phyloP scores from a whole-genome alignment of 2,329 filamentous ascomycete species.

The Fusarium torulosum region DNA sequence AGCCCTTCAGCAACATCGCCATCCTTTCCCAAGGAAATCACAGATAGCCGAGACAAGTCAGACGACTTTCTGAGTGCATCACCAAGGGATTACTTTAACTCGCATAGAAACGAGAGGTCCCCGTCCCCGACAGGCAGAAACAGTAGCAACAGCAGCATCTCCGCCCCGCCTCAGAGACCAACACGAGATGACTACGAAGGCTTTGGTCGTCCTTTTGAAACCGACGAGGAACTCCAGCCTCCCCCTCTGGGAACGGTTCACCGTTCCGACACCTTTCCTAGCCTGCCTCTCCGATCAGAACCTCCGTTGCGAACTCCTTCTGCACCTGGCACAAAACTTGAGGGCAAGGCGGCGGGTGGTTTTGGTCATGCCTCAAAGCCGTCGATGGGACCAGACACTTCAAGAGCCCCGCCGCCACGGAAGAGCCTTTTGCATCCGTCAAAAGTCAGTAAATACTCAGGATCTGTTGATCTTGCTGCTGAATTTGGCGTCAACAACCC shows the following conservation, averaged over 20 bases:
- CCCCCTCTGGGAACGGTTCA: slow-evolving; percentile 55
- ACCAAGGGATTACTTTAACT: slow-evolving; percentile 30
- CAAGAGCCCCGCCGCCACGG: slow-evolving; percentile 66
- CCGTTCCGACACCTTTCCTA: slow-evolving; percentile 68
- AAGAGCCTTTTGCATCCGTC: slow-evolving; percentile 61
- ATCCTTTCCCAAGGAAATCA: slow-evolving; percentile 48
- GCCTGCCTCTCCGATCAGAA: slow-evolving; percentile 54
- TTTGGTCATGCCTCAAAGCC: slow-evolving; percentile 53
- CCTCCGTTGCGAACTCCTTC: slow-evolving; percentile 61
- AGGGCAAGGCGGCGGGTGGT: slow-evolving; percentile 51
- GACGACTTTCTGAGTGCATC: slow-evolving; percentile 41
- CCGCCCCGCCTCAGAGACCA: slow-evolving; percentile 56
- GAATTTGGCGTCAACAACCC: slow-evolving; percentile 73
- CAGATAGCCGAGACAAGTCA: slow-evolving; percentile 31
- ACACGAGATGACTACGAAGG: slow-evolving; percentile 69
- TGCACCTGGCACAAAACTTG: slow-evolving; percentile 59
- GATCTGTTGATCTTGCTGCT: slow-evolving; percentile 66
- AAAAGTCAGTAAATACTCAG: slow-evolving; percentile 55
- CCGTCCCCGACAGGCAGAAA: slow-evolving; percentile 24
- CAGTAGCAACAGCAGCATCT: slow-evolving; percentile 45
- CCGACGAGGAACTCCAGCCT: slow-evolving; percentile 53
- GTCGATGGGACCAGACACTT: slow-evolving; percentile 63
- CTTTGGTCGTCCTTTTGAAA: slow-evolving; percentile 63
- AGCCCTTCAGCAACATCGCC: slow-evolving; percentile 53
- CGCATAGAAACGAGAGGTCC: slow-evolving; percentile 23